Evolutionary conservation across 805 yeast genomes (phyloP).

Genomic region (Wickerhamomyces queroliae): DNA sequence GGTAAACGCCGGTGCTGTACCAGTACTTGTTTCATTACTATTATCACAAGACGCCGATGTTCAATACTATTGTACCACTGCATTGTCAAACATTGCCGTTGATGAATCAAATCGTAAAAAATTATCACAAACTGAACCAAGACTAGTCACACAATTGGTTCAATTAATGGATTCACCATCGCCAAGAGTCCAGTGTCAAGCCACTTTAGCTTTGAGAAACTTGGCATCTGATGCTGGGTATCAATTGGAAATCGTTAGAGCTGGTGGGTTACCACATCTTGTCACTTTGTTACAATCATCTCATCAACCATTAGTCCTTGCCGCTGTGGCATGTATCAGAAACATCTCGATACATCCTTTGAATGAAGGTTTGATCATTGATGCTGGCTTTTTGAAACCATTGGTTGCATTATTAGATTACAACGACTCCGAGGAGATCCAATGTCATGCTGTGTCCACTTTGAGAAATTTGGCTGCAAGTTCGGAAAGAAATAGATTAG

Average conservation of each 20-base stretch:
- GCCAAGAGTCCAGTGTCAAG: constrained; percentile 97
- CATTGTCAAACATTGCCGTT: constrained; percentile 93
- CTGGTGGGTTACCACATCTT: constrained; percentile 91
- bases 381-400: constrained; percentile 93
- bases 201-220: constrained; percentile 92
- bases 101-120: constrained; percentile 88
- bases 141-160: constrained; percentile 82
- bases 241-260: constrained; percentile 92
- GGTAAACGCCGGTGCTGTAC: constrained; percentile 97
- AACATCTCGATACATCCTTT: constrained; percentile 95
- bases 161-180: constrained; percentile 88
- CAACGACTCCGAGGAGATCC: constrained; percentile 89
- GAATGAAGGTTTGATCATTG: constrained; percentile 92
- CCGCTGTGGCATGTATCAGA: constrained; percentile 97
- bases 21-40: constrained; percentile 83
- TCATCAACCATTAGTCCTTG: constrained; percentile 87
- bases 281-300: constrained; percentile 85
- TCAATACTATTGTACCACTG: constrained; percentile 97
- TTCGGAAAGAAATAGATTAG: constrained; percentile 86
- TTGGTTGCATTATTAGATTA: constrained; percentile 79
- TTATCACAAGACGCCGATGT: constrained; percentile 91
- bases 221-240: constrained; percentile 94
- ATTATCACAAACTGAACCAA: constrained; percentile 87
- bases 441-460: constrained; percentile 97
- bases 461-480: constrained; percentile 94